Conservation (phyloP, 2,329 filamentous ascomycete species). For the Talaromyces sp. region DNA sequence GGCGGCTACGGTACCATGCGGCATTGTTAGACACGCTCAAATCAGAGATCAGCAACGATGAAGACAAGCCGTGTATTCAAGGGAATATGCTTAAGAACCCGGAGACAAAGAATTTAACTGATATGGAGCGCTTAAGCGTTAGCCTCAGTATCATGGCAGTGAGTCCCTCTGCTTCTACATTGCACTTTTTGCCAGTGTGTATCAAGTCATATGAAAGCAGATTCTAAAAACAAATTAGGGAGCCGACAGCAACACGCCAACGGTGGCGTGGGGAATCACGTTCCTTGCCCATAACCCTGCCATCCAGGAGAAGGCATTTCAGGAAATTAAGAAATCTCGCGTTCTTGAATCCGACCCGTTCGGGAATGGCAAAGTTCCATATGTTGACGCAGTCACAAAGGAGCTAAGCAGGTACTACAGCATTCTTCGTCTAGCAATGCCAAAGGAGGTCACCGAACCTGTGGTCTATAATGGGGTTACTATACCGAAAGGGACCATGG, state of each 20-base stretch:
- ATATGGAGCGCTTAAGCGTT: conserved; percentile 9
- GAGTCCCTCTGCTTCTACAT: background rate
- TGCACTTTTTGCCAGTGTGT: background rate
- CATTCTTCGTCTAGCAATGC: conserved; percentile 13
- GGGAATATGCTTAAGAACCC: conserved; percentile 12
- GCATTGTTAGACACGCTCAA: conserved; percentile 6
- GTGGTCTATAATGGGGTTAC: conserved; percentile 11
- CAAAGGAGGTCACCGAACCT: conserved; percentile 4
- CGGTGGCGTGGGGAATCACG: conserved; percentile 10
- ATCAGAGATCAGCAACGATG: conserved; percentile 7
- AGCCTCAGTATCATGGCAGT: conserved; percentile 14
- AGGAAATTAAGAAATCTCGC: conserved; percentile 8
- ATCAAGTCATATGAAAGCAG: background rate
- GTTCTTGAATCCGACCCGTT: conserved; percentile 8
- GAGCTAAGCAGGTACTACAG: conserved; percentile 12
- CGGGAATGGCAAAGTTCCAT: conserved; percentile 10
- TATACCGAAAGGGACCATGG: conserved; percentile 13
- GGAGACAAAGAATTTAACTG: conserved; percentile 9
- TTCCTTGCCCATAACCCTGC: conserved; percentile 12
- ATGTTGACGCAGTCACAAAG: conserved; percentile 13
- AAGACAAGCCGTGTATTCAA: conserved; percentile 13
- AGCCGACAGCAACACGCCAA: conserved; percentile 10
- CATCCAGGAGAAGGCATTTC: conserved; percentile 12
- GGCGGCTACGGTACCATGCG: conserved; percentile 7
- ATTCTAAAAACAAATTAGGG: background rate